Percentiles rank a stretch among this genome's conserved stretches.
phyloP scores from a whole-genome alignment of 768 basidiomycete species.

The Filobasidium floriforme region DNA sequence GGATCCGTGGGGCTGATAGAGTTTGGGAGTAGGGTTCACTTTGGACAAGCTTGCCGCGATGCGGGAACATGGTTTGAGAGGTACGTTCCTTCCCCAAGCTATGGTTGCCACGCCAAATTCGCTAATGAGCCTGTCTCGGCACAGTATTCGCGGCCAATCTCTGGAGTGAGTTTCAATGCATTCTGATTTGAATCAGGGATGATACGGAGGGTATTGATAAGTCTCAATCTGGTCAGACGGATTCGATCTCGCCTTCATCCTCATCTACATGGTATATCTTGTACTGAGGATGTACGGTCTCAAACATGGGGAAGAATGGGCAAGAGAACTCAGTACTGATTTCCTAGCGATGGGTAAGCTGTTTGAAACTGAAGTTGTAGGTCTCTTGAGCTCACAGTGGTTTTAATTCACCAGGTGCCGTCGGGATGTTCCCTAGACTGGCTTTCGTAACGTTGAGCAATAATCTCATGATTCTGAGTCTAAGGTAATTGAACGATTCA shows the following conservation, averaged over 20 bases:
- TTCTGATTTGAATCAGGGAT: background rate
- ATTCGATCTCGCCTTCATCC: conserved; percentile 85
- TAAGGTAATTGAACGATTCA: conserved; percentile 31
- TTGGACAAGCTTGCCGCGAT: conserved; percentile 88
- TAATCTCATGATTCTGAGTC: conserved; percentile 49
- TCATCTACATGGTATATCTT: conserved; percentile 68
- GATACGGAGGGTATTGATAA: conserved; percentile 25
- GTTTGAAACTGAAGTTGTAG: background rate
- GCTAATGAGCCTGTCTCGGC: background rate
- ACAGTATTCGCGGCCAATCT: conserved; percentile 40
- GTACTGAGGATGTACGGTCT: conserved; percentile 71
- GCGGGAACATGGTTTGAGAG: conserved; percentile 89
- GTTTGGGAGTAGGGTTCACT: conserved; percentile 62
- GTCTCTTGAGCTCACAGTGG: background rate
- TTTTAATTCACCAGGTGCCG: conserved; percentile 51
- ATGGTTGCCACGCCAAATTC: background rate
- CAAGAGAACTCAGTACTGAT: conserved; percentile 65
- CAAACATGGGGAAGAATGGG: conserved; percentile 58
- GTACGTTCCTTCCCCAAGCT: conserved; percentile 45
- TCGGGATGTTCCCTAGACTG: conserved; percentile 79
- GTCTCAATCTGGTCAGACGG: conserved; percentile 49
- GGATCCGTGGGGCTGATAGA: background rate
- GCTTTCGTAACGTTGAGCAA: conserved; percentile 81
- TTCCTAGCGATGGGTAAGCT: conserved; percentile 65
- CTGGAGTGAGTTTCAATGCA: conserved; percentile 24